Evolutionary conservation across 768 basidiomycete genomes (phyloP), one percentile per base, ranked within the genome.

Genomic region (Neoboletus magnificus): DNA sequence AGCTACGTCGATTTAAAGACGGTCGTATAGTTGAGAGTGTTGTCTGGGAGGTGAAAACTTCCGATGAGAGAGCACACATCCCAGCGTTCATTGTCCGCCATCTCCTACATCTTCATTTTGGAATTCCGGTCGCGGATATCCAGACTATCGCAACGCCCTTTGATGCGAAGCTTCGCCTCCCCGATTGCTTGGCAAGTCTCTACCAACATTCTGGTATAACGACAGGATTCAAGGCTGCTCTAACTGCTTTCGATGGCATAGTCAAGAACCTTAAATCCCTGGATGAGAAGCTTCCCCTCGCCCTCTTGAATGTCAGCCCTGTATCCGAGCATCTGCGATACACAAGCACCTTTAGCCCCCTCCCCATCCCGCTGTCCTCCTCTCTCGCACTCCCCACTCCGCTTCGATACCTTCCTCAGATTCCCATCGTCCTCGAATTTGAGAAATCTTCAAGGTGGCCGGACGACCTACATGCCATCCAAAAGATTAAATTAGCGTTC

Each of bases 381-480:
- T 76, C 78, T 7, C 67, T 80, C 5, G 69, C 74, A 3, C 71
- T 90, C 6, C 85, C 86, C 0, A 63, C 73, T 1, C 82, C 82
- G 50, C 83, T 89, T 11, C 81, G 82, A 11, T 89, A 87, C 66
- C 67, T 87, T 13, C 82, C 86, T 0, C 78, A 82, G 3, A 88
- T 93, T 59, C 82, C 89, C 15, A 74, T 93, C 46, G 69, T 93
- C 23, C 71, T 98, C 32, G 89, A 95, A 69, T 97, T 98, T 63
- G 96, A 98, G 68, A 89, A 87, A 58, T 96, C 93, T 0, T 85
- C 87, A 0, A 82, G 83, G 58, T 99, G 97, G 97, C 96, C 97
- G 0, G 95, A 98, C 65, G 93, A 98, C 60, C 79, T 98, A 5
- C 79, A 77, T 18, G 93, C 94, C 0, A 89, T 98, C 45, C 96